Evolutionary conservation across 805 yeast genomes (phyloP).

Genomic region (Monosporozyma unispora): DNA sequence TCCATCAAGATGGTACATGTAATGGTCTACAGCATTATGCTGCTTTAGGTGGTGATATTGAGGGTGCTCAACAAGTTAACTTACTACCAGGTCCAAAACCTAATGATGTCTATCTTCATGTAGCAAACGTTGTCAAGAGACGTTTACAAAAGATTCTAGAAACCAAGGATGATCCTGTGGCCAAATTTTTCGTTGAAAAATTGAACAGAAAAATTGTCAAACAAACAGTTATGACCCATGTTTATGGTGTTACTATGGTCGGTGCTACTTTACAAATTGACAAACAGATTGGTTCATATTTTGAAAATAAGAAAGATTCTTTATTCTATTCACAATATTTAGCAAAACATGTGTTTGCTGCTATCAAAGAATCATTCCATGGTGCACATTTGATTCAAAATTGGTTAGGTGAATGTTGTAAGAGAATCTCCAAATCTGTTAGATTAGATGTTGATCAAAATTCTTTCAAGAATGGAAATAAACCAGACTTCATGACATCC

Average conservation of each 20-base stretch:
- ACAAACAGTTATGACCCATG: constrained; percentile 97
- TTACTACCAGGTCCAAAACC: constrained; percentile 63
- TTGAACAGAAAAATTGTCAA: constrained; percentile 83
- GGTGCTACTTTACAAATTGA: constrained; percentile 89
- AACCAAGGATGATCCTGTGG: constrained; percentile 42
- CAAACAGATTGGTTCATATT: constrained; percentile 58
- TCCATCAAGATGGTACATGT: constrained; percentile 83
- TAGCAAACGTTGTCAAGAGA: constrained; percentile 52
- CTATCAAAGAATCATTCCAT: constrained; percentile 75
- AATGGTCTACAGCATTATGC: constrained; percentile 84
- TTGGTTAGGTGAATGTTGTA: constrained; percentile 88
- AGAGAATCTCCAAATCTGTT: constrained; percentile 66
- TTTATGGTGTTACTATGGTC: constrained; percentile 89
- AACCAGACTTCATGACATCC: constrained; percentile 65
- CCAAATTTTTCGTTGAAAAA: constrained; percentile 44
- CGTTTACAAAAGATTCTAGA: constrained; percentile 47
- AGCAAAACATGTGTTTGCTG: constrained; percentile 68
- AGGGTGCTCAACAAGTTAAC: constrained; percentile 76
- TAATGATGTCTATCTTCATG: constrained; percentile 67
- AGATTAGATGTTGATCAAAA: constrained; percentile 53
- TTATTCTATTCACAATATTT: constrained; percentile 52
- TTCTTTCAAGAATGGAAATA: constrained; percentile 34
- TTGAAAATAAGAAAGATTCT: constrained; percentile 39
- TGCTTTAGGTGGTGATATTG: constrained; percentile 76
- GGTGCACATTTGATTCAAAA: constrained; percentile 95